Conservation (phyloP, 225 moss, liverwort and hornwort genomes). For the Polytrichum formosum region DNA sequence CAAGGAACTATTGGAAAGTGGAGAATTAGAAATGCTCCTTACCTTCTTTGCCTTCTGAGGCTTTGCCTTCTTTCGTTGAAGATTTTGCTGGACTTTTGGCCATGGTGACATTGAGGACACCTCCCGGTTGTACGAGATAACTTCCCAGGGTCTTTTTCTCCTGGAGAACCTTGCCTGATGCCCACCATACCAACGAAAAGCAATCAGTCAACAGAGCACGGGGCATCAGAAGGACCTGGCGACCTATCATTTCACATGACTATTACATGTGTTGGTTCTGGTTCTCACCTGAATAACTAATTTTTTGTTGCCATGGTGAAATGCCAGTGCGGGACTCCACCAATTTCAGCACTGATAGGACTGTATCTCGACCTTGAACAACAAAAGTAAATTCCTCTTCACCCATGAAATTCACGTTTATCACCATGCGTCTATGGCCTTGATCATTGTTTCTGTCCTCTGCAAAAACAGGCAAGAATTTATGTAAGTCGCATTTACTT, state of each 20-base stretch:
- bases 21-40: not conserved
- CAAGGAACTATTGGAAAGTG: no score
- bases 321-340: conserved; percentile 80
- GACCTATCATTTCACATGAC: no score
- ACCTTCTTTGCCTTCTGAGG: conserved; percentile 51
- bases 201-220: not conserved
- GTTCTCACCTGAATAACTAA: conserved; percentile 73
- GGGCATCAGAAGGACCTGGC: no score
- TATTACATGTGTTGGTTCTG: no score
- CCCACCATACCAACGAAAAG: not conserved
- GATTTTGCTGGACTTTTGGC: conserved; percentile 50
- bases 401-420: conserved; percentile 71
- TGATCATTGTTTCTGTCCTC: conserved; percentile 79
- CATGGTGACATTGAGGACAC: conserved; percentile 70
- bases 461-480: conserved; percentile 20
- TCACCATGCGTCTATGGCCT: conserved; percentile 88
- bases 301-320: conserved; percentile 72
- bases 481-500: no score
- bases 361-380: conserved; percentile 81
- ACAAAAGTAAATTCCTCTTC: conserved; percentile 84
- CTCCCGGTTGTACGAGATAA: conserved; percentile 75
- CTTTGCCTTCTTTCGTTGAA: conserved; percentile 21
- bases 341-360: conserved; percentile 55
- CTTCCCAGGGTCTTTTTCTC: conserved; percentile 76
- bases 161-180: conserved; percentile 72